Evolutionary conservation across 2,329 filamentous ascomycete genomes (phyloP).

Genomic region (Microcyclospora tardicrescens): DNA sequence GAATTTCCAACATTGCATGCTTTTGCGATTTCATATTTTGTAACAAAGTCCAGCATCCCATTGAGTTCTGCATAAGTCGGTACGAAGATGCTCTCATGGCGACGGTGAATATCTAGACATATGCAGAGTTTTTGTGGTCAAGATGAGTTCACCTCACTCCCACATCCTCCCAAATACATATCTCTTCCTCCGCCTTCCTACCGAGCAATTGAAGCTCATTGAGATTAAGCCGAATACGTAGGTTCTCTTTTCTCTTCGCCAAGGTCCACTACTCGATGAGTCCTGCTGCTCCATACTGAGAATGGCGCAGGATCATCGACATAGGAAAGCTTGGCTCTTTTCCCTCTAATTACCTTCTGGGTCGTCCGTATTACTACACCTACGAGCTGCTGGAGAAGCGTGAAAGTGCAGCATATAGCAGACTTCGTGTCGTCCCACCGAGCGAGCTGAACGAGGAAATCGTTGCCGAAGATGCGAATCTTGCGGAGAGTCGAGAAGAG

Average conservation of each 20-base stretch:
- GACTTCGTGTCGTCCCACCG: conserved; percentile 65
- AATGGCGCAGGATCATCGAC: conserved; percentile 56
- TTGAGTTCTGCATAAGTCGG: too few species aligned
- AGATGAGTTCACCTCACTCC: conserved; percentile 28
- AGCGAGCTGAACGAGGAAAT: conserved; percentile 71
- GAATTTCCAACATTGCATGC: too few species aligned
- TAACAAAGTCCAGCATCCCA: too few species aligned
- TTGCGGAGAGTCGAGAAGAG: conserved; percentile 14
- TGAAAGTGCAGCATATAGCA: conserved; percentile 50
- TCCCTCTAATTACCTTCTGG: conserved; percentile 74
- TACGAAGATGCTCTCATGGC: not conserved
- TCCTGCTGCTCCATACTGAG: conserved; percentile 21
- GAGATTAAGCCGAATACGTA: conserved; percentile 53
- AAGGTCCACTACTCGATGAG: conserved; percentile 10
- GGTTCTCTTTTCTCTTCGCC: conserved; percentile 24
- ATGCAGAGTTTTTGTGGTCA: not conserved
- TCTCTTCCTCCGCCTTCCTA: conserved; percentile 44
- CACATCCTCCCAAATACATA: conserved; percentile 38
- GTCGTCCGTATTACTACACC: conserved; percentile 82
- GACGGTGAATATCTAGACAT: not conserved
- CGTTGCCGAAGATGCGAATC: conserved; percentile 42
- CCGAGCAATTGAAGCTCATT: conserved; percentile 44
- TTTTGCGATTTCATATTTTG: too few species aligned
- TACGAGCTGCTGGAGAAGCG: conserved; percentile 72
- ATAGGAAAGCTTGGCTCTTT: conserved; percentile 90